phyloP scores from a whole-genome alignment of 345 rosid species.

The Orychophragmus violaceus region DNA sequence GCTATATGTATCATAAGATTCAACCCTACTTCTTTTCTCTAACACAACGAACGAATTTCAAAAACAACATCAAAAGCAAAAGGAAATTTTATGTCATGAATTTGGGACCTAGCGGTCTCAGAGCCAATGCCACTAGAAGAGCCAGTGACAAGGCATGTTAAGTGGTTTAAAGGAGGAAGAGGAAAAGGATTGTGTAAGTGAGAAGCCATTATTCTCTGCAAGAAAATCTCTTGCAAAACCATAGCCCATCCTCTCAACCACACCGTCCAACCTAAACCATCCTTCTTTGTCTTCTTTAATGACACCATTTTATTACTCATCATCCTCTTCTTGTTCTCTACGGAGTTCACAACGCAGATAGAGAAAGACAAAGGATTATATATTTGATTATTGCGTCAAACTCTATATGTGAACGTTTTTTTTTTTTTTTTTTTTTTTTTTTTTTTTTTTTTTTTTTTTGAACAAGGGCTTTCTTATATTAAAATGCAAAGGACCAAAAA shows the following conservation, averaged over 20 bases:
- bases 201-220: constrained; percentile 71
- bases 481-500: no score
- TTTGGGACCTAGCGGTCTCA: constrained; percentile 57
- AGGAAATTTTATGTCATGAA: background rate
- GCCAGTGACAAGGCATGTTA: constrained; percentile 79
- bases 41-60: background rate
- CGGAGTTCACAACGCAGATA: background rate
- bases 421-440: no score
- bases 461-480: no score
- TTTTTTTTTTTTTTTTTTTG: no score
- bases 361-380: background rate
- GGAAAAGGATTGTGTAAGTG: constrained; percentile 66
- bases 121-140: constrained; percentile 93
- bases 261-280: constrained; percentile 68
- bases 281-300: constrained; percentile 29
- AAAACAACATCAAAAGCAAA: background rate
- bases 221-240: constrained; percentile 54
- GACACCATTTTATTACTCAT: background rate
- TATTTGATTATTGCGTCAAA: background rate
- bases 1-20: background rate
- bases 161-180: constrained; percentile 58
- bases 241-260: constrained; percentile 75
- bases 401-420: background rate
- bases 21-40: background rate
- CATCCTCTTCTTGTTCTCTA: background rate